phyloP scores from a whole-genome alignment of 805 yeast species.

The Hanseniaspora nectarophila region DNA sequence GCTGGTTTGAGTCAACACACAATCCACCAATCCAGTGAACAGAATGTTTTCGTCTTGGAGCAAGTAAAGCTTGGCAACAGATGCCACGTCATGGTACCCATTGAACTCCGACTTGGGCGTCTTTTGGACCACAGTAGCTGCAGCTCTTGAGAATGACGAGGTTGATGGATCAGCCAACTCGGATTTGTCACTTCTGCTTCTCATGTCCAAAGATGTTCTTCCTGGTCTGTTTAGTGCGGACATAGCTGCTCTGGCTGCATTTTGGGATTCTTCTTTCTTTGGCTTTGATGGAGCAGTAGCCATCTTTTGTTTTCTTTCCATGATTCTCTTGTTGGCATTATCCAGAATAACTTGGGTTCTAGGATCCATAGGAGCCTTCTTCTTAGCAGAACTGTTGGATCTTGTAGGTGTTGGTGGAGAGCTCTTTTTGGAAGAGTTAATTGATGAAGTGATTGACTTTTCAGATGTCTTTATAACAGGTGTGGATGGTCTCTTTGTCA shows the following conservation, averaged over 20 bases:
- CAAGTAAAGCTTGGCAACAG: neutral
- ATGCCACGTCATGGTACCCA: neutral
- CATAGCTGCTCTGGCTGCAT: conserved; percentile 19
- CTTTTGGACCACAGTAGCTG: neutral
- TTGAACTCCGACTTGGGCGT: too few species aligned
- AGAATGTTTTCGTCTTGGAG: neutral
- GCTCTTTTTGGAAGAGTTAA: too few species aligned
- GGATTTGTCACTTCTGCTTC: conserved; percentile 9
- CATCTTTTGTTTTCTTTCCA: conserved; percentile 17
- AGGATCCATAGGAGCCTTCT: conserved; percentile 21
- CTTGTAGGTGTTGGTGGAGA: too few species aligned
- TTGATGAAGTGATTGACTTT: neutral
- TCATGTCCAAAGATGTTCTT: neutral
- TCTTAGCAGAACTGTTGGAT: neutral
- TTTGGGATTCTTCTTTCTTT: conserved; percentile 12
- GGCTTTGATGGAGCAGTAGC: conserved; percentile 16
- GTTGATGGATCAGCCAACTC: neutral
- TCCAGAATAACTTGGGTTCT: conserved; percentile 27
- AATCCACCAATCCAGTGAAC: conserved; percentile 6
- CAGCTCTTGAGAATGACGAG: neutral
- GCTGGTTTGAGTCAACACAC: neutral
- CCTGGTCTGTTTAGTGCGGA: neutral
- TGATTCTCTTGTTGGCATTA: conserved; percentile 22
- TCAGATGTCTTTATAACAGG: conserved; percentile 15
- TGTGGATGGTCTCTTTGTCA: conserved; percentile 20